These are phyloP conservation scores for Chytriomyces sp. DNA, from an alignment of 192 early-diverging fungal genomes.

Conservation along the genomic window DNA sequence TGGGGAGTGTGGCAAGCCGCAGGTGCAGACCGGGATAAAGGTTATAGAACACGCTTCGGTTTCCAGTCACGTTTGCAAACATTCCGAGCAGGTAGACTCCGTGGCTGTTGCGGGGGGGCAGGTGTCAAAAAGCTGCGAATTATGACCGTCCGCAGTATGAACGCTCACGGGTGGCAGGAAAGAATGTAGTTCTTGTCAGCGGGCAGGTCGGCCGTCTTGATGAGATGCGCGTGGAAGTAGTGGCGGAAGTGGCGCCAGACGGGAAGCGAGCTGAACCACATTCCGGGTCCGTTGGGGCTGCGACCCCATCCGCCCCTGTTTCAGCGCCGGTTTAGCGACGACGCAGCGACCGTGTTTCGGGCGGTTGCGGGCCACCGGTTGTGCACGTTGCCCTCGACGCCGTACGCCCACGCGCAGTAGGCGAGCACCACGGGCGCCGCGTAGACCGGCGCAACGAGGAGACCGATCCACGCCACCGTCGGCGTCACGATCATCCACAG, in stretches of 20 bases:
- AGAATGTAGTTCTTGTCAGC: constrained; percentile 36
- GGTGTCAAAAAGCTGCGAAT: not conserved
- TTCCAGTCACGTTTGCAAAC: constrained; percentile 31
- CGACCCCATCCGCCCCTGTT: constrained; percentile 31
- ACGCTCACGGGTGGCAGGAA: constrained; percentile 17
- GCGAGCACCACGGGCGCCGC: constrained; percentile 9
- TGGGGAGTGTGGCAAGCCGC: constrained; percentile 31
- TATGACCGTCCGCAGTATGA: not conserved
- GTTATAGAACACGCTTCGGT: constrained; percentile 30
- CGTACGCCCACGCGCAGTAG: constrained; percentile 22
- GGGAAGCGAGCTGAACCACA: constrained; percentile 14
- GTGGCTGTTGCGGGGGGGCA: no score
- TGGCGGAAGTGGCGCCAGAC: constrained; percentile 31
- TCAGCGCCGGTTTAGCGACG: no score
- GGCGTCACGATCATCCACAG: constrained; percentile 19
- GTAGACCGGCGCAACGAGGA: constrained; percentile 6
- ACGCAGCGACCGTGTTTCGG: not conserved
- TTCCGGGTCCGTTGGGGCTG: not conserved
- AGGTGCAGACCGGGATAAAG: constrained; percentile 25
- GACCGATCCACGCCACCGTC: not conserved
- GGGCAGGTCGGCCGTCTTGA: constrained; percentile 35
- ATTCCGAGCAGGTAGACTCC: constrained; percentile 34
- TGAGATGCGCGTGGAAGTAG: constrained; percentile 36
- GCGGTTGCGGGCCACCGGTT: not conserved
- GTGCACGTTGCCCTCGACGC: constrained; percentile 20